These are phyloP conservation scores for Ophiostoma perfectum DNA, from an alignment of 2,329 filamentous ascomycete species.

Conservation along the genomic window DNA sequence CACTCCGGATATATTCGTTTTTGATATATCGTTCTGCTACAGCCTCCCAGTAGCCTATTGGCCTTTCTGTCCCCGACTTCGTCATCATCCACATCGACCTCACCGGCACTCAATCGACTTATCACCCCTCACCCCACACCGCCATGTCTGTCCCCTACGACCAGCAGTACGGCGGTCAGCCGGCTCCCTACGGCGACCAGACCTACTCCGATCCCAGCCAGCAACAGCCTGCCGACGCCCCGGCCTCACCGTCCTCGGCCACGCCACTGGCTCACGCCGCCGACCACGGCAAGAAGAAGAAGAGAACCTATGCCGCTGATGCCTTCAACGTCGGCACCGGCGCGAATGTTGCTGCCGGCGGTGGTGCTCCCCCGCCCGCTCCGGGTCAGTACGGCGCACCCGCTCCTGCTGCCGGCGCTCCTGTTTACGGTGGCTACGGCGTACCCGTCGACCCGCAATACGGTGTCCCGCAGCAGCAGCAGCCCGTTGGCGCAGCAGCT, in stretches of 20 bases:
- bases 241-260: constrained; percentile 35
- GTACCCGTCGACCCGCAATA: constrained; percentile 43
- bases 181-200: constrained; percentile 40
- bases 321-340: constrained; percentile 89
- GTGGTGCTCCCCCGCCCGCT: constrained; percentile 40
- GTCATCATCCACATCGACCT: neutral
- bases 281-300: constrained; percentile 69
- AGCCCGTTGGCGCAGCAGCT: constrained; percentile 39
- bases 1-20: neutral
- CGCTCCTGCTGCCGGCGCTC: constrained; percentile 37
- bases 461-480: constrained; percentile 35
- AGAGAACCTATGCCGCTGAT: constrained; percentile 88
- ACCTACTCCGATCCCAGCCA: constrained; percentile 36
- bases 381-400: constrained; percentile 44
- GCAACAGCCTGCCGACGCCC: constrained; percentile 38
- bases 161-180: constrained; percentile 30
- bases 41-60: neutral
- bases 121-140: constrained; percentile 26
- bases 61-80: neutral
- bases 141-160: constrained; percentile 55
- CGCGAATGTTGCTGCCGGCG: constrained; percentile 64
- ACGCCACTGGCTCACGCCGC: constrained; percentile 31
- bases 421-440: constrained; percentile 57
- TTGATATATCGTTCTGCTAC: neutral
- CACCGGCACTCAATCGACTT: neutral